phyloP scores from a whole-genome alignment of 305 asterid genomes.

The Lippia alba region DNA sequence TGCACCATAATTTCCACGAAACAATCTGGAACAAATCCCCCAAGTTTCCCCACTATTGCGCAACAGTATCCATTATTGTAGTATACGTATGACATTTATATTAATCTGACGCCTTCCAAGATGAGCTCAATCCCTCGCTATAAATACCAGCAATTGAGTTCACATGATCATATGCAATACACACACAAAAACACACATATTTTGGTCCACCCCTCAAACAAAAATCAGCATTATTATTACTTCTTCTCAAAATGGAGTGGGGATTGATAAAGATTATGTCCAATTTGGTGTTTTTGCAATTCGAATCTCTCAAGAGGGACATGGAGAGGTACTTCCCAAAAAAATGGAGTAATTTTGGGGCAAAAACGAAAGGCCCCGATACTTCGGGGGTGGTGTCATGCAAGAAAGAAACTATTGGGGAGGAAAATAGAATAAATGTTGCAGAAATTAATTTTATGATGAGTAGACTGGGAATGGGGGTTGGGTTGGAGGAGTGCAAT shows the following conservation, averaged over 20 bases:
- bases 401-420: background rate
- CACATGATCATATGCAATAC: background rate
- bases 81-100: background rate
- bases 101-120: slow-evolving; percentile 4
- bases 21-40: slow-evolving; percentile 5
- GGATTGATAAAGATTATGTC: slow-evolving; percentile 29
- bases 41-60: slow-evolving; percentile 15
- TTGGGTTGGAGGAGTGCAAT: slow-evolving; percentile 30
- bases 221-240: background rate
- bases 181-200: background rate
- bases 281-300: slow-evolving; percentile 20
- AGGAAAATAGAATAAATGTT: background rate
- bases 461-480: slow-evolving; percentile 34
- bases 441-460: slow-evolving; percentile 34
- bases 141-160: slow-evolving; percentile 29
- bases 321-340: slow-evolving; percentile 23
- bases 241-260: slow-evolving; percentile 39
- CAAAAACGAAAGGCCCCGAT: slow-evolving; percentile 20
- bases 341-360: slow-evolving; percentile 27
- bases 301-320: slow-evolving; percentile 32
- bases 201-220: background rate
- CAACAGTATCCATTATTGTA: slow-evolving; percentile 19
- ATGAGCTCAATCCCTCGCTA: slow-evolving; percentile 14
- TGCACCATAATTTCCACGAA: slow-evolving; percentile 29
- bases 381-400: background rate